Evolutionary conservation across 306 rosid species (phyloP).

Genomic region (Corylus americana): DNA sequence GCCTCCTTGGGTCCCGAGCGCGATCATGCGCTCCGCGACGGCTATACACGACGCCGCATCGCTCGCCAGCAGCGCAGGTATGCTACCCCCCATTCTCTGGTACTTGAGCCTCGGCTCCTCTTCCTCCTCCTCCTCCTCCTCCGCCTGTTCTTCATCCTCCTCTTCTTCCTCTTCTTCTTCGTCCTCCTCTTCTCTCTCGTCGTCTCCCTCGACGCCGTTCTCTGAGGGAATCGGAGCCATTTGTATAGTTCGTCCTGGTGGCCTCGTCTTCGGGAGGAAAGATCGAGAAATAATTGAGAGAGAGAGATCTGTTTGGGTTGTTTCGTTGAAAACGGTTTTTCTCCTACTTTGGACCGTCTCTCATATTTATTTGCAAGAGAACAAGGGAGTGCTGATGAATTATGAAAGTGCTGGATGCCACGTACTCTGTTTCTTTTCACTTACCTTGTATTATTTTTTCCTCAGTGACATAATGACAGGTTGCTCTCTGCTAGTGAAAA

Average conservation of each 20-base stretch:
- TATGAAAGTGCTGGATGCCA: background rate
- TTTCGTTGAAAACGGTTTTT: background rate
- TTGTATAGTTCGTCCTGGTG: constrained; percentile 38
- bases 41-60: constrained; percentile 91
- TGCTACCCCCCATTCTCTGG: constrained; percentile 97
- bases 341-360: background rate
- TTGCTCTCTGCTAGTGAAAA: too few relatives aligned
- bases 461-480: too few relatives aligned
- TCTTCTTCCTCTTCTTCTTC: constrained; percentile 66
- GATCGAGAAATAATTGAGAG: background rate
- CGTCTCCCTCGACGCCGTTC: constrained; percentile 89
- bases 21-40: constrained; percentile 97
- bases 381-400: constrained; percentile 26
- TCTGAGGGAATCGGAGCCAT: constrained; percentile 87
- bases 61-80: constrained; percentile 67
- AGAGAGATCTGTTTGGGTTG: background rate
- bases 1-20: constrained; percentile 88
- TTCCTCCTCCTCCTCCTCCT: constrained; percentile 42
- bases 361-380: constrained; percentile 29
- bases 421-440: background rate
- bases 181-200: constrained; percentile 79
- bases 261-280: constrained; percentile 23
- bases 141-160: constrained; percentile 38
- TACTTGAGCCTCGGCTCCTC: constrained; percentile 98
- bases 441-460: background rate